phyloP scores from a whole-genome alignment of 1,284 basidiomycete genomes.

The Ganoderma resinaceum region DNA sequence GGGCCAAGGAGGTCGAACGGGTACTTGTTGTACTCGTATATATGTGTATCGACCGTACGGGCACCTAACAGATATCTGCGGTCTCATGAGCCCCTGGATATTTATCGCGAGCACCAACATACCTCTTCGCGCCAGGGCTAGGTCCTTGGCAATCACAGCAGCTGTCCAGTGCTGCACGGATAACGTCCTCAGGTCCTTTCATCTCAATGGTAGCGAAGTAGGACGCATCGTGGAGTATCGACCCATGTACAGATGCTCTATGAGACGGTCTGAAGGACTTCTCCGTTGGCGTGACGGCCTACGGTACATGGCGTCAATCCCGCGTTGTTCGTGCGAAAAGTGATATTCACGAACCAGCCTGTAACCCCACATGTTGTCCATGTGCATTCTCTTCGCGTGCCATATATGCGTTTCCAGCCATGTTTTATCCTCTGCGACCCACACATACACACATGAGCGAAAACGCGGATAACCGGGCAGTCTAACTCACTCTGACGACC shows the following conservation, averaged over 20 bases:
- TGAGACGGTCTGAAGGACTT: conserved; percentile 91
- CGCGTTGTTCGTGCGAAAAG: conserved; percentile 3
- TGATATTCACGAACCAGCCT: conserved; percentile 59
- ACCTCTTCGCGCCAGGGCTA: conserved; percentile 66
- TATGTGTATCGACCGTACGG: conserved; percentile 62
- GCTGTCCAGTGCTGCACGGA: conserved; percentile 60
- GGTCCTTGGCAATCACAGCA: conserved; percentile 71
- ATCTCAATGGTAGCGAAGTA: conserved; percentile 83
- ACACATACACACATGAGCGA: conserved; percentile 15
- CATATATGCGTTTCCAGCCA: conserved; percentile 96
- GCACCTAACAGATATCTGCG: conserved; percentile 63
- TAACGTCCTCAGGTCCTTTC: conserved; percentile 60
- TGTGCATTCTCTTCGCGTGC: conserved; percentile 94
- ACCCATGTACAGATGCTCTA: conserved; percentile 82
- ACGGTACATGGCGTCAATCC: neutral
- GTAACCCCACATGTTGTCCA: conserved; percentile 91
- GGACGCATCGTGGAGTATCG: conserved; percentile 88
- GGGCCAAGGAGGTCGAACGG: conserved; percentile 79
- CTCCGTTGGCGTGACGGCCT: conserved; percentile 86
- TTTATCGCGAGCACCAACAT: conserved; percentile 6
- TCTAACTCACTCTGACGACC: conserved; percentile 68
- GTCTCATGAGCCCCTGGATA: neutral
- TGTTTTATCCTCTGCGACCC: conserved; percentile 69
- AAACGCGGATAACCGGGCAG: neutral
- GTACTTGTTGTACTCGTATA: conserved; percentile 70